phyloP scores from a whole-genome alignment of 2,329 filamentous ascomycete genomes.

The Ceratocystis huliohia region DNA sequence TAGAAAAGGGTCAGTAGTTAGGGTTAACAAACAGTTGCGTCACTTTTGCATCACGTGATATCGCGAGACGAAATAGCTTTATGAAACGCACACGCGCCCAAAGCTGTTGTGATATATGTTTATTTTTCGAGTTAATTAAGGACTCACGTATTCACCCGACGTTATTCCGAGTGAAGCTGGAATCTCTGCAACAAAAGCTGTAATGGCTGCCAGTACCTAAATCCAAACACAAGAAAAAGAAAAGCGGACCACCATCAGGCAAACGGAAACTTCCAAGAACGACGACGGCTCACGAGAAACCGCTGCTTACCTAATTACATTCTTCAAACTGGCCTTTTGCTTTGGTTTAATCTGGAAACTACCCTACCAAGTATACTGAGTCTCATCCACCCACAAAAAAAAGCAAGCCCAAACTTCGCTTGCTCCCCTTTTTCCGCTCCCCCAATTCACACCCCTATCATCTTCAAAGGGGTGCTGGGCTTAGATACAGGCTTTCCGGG shows the following conservation, averaged over 20 bases:
- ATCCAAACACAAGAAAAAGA: background rate
- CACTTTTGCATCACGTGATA: background rate
- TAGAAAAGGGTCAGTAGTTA: background rate
- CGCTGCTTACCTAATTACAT: background rate
- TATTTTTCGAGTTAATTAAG: too few species aligned
- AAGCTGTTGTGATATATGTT: too few species aligned
- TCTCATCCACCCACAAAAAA: background rate
- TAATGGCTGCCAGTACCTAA: background rate
- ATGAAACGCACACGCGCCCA: background rate
- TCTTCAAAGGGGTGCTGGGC: background rate
- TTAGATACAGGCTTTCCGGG: background rate
- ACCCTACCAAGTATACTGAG: background rate
- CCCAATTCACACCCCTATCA: background rate
- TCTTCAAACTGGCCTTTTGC: background rate
- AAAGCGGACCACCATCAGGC: background rate
- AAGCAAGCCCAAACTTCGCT: background rate
- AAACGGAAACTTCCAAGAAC: background rate
- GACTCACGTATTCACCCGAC: too few species aligned
- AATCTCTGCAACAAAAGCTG: background rate
- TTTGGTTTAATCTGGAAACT: background rate
- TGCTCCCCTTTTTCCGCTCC: background rate
- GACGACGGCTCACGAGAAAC: background rate
- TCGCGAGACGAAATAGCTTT: background rate
- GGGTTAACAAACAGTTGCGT: background rate
- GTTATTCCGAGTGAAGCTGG: too few species aligned